A percentile compares a stretch with the other conserved stretches of the same genome.
Evolutionary conservation across 2,329 filamentous ascomycete species (phyloP).

Genomic region (Ophiosphaerella herpotricha): DNA sequence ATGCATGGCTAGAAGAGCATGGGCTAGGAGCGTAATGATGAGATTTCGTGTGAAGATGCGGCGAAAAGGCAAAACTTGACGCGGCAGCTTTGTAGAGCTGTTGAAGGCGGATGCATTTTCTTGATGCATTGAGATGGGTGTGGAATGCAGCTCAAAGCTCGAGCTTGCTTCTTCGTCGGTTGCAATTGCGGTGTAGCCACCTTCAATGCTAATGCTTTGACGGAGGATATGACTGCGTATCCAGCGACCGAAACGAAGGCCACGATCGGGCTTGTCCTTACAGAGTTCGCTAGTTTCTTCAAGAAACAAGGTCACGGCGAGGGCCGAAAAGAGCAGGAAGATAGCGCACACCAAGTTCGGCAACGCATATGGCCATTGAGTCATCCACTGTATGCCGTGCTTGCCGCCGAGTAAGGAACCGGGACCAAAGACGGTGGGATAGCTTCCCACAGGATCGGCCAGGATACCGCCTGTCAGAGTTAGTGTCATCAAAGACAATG

Average conservation of each 20-base stretch:
- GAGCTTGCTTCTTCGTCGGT: slow-evolving; percentile 31
- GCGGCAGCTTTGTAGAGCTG: slow-evolving; percentile 12
- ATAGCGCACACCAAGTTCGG: slow-evolving; percentile 69
- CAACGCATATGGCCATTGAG: slow-evolving; percentile 68
- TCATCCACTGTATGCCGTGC: slow-evolving; percentile 66
- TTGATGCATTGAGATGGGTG: slow-evolving; percentile 26
- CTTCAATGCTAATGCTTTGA: slow-evolving; percentile 16
- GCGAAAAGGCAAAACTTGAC: slow-evolving; percentile 50
- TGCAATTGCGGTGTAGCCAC: slow-evolving; percentile 40
- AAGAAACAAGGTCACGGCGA: slow-evolving; percentile 65
- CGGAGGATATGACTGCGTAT: slow-evolving; percentile 42
- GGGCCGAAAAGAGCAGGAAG: slow-evolving; percentile 61
- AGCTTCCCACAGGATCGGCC: slow-evolving; percentile 66
- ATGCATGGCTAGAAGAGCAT: slow-evolving; percentile 53
- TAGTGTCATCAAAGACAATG: slow-evolving; percentile 1
- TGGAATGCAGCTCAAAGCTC: slow-evolving; percentile 35
- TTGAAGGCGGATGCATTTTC: slow-evolving; percentile 8
- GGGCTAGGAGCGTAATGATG: slow-evolving; percentile 49
- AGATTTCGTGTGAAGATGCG: slow-evolving; percentile 55
- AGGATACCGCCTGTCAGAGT: slow-evolving; percentile 65
- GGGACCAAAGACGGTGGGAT: slow-evolving; percentile 67
- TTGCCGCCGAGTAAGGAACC: slow-evolving; percentile 61
- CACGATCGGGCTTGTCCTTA: slow-evolving; percentile 48
- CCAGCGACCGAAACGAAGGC: slow-evolving; percentile 47
- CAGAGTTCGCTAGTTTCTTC: slow-evolving; percentile 61